These are phyloP conservation scores for Cyclotella kingstonii DNA, from an alignment of 108 stramenopile genomes.

Conservation along the genomic window DNA sequence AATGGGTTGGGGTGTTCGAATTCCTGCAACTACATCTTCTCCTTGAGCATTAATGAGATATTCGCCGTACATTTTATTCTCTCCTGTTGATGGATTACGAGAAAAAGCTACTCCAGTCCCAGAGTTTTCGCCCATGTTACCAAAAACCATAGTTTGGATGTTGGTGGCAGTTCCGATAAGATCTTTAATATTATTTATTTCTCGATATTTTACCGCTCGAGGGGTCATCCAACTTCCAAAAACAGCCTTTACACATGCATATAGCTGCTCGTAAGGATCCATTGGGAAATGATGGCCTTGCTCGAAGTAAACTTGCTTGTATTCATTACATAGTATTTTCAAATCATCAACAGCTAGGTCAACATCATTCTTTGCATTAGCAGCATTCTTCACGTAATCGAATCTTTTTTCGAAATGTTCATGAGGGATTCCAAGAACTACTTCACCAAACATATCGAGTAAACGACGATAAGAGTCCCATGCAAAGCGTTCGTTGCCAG, in stretches of 20 bases:
- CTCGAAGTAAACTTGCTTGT: constrained; percentile 64
- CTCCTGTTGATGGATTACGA: constrained; percentile 81
- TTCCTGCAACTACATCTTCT: constrained; percentile 90
- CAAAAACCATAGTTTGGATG: constrained; percentile 85
- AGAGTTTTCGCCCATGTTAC: constrained; percentile 71
- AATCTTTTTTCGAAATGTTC: constrained; percentile 77
- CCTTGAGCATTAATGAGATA: constrained; percentile 89
- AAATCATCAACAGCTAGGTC: constrained; percentile 63
- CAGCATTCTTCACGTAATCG: constrained; percentile 46
- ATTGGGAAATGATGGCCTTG: constrained; percentile 49
- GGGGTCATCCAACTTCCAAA: constrained; percentile 84
- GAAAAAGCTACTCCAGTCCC: constrained; percentile 90
- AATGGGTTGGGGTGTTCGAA: constrained; percentile 82
- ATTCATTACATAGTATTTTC: constrained; percentile 50
- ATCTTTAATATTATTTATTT: constrained; percentile 72
- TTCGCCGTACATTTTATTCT: constrained; percentile 78
- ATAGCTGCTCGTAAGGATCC: constrained; percentile 68
- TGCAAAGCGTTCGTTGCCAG: constrained; percentile 72
- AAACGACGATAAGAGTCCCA: constrained; percentile 83
- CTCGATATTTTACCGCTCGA: constrained; percentile 83
- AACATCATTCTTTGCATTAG: constrained; percentile 51
- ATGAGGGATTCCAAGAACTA: constrained; percentile 71
- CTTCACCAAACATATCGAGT: constrained; percentile 86
- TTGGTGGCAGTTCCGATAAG: constrained; percentile 74
- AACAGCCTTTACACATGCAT: constrained; percentile 69